phyloP scores from a whole-genome alignment of 768 basidiomycete genomes.

The Tylopilus vinaceipallidus region DNA sequence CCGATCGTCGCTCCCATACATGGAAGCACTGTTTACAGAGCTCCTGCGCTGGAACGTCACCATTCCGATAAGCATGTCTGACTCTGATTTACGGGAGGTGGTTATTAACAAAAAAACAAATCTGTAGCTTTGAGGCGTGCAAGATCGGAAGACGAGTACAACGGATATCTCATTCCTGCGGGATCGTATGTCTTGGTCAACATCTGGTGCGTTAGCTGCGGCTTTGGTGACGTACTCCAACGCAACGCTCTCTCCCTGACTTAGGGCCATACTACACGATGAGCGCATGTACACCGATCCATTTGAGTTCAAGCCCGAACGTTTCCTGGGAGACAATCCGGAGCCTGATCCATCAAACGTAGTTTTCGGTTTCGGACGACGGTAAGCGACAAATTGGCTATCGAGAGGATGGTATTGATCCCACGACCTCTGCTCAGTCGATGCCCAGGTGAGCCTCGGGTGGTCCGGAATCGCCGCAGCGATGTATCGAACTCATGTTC shows the following conservation, averaged over 20 bases:
- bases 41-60: conserved; percentile 22
- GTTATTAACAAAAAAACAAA: too few relatives aligned
- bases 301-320: conserved; percentile 22
- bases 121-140: conserved; percentile 11
- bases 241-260: too few relatives aligned
- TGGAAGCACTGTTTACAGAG: conserved; percentile 28
- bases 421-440: background rate
- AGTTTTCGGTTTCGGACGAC: conserved; percentile 22
- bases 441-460: too few relatives aligned
- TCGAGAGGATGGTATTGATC: too few relatives aligned
- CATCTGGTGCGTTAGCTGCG: conserved; percentile 7
- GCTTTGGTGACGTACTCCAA: background rate
- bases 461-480: too few relatives aligned
- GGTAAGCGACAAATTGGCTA: too few relatives aligned
- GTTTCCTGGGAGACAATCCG: conserved; percentile 18
- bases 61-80: conserved; percentile 9
- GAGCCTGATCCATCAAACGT: conserved; percentile 16
- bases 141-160: conserved; percentile 15
- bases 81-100: too few relatives aligned
- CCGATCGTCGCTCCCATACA: conserved; percentile 24
- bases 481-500: too few relatives aligned
- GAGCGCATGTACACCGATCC: conserved; percentile 15
- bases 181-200: conserved; percentile 17
- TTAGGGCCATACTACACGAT: conserved; percentile 22
- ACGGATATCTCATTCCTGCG: conserved; percentile 23